A percentile compares a stretch with the other conserved stretches of the same genome.
These are phyloP conservation scores for Diaporthe sp. DNA, from an alignment of 2,329 filamentous ascomycete species.

Conservation along the genomic window DNA sequence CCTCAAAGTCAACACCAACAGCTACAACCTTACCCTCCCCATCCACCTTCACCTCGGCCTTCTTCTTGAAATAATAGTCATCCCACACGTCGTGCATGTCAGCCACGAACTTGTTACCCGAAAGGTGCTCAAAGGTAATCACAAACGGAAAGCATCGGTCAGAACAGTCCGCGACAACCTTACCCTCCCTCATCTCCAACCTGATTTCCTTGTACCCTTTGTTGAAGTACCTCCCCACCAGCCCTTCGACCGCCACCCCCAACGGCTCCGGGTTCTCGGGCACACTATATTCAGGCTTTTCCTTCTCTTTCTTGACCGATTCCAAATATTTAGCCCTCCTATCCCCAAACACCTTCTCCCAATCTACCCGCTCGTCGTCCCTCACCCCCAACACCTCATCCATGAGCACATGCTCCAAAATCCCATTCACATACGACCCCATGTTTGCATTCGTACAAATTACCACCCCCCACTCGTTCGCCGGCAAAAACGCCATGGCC, in stretches of 20 bases:
- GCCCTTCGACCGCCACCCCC: neutral
- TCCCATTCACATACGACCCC: neutral
- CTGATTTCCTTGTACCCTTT: constrained; percentile 7
- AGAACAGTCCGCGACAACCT: constrained; percentile 7
- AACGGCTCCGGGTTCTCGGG: constrained; percentile 4
- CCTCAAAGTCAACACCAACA: constrained; percentile 10
- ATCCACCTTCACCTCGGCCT: constrained; percentile 12
- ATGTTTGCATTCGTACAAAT: constrained; percentile 2
- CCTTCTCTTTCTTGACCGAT: neutral
- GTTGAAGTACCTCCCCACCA: constrained; percentile 9
- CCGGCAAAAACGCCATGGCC: neutral
- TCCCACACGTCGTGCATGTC: constrained; percentile 8
- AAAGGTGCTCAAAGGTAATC: constrained; percentile 5
- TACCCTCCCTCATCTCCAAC: constrained; percentile 10
- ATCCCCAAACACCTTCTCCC: neutral
- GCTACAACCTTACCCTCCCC: neutral
- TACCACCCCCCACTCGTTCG: neutral
- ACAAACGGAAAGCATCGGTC: constrained; percentile 22
- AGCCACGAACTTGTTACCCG: neutral
- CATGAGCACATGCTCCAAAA: neutral
- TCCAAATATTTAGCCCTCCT: neutral
- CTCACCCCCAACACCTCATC: neutral
- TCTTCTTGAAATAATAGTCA: neutral
- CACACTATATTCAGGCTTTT: constrained; percentile 1
- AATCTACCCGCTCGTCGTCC: neutral